Base-by-base conservation (phyloP, 129 eudicot species). In the Solidago caesia region DNA sequence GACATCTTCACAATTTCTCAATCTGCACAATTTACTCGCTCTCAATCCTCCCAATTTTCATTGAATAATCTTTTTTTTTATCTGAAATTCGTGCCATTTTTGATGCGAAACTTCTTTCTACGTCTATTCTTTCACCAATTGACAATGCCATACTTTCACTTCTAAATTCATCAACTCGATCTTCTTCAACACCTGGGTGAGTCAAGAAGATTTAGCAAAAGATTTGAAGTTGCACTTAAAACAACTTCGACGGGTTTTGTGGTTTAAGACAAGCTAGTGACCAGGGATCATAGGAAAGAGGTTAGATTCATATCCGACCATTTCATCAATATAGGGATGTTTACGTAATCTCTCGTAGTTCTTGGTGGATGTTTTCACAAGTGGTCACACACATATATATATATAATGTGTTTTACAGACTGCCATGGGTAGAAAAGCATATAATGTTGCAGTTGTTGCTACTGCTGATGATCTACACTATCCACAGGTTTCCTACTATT, bases 401-500 rank as follows among this genome's bases (percentile, higher is more conserved):
- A 14, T 48, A 58, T 70, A 21, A 21, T 21, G 12, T 69, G 74
- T 70, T 49, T 75, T 78, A 68, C 84, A 94, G 97, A 87, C 97
- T 2, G 91, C 97, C 15, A 95, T 89, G 82, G 95, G 96, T 67
- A 96, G 91, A 68, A 95, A 85, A 68, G 79, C 91, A 1, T 89
- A 87, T 68, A 89, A 83, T 67, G 97, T 97, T 78, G 99, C 96
- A 33, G 91, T 91, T 46, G 97, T 94, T 74, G 99, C 97, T 65
- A 82, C 96, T 55, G 96, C 82, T 58, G 98, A 93, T 78, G 85
- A 75, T 74, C 82, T 13, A 56, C 61, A 95, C 72, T 95, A 95
- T 83, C 91, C 97, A 61, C 99, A 95, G 99, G 97, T 92, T 78
- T n/a, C n/a, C n/a, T n/a, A n/a, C n/a, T n/a, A n/a, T n/a, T n/a